Evolutionary conservation across 2,329 filamentous ascomycete genomes (phyloP).

Genomic region (Talaromyces piceae): DNA sequence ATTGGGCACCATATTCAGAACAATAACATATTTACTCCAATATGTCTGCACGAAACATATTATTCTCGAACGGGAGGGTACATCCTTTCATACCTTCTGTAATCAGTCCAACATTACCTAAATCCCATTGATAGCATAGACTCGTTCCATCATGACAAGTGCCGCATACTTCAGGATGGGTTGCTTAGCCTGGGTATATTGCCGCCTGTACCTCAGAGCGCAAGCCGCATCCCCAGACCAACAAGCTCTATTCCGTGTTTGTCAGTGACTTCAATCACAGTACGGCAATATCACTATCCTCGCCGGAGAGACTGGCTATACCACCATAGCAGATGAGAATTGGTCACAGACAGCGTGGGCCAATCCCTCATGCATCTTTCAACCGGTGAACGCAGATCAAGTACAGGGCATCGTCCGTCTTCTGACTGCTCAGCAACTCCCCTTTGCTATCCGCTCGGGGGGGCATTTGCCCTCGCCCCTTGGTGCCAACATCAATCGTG

Average conservation of each 20-base stretch:
- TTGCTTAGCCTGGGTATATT: not conserved
- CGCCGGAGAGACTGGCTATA: not conserved
- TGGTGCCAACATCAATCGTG: slow-evolving; percentile 34
- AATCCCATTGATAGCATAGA: too few species aligned
- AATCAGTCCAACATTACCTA: too few species aligned
- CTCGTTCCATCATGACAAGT: too few species aligned
- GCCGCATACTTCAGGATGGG: not conserved
- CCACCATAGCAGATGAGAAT: not conserved
- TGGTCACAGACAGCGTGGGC: not conserved
- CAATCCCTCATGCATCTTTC: not conserved
- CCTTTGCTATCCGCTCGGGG: slow-evolving; percentile 35
- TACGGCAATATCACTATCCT: not conserved
- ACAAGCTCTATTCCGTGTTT: too few species aligned
- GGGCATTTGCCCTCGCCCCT: slow-evolving; percentile 37
- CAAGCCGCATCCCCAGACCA: not conserved
- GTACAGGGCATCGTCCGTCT: not conserved
- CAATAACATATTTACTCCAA: too few species aligned
- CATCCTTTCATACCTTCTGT: too few species aligned
- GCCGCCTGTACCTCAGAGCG: not conserved
- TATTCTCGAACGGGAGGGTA: too few species aligned
- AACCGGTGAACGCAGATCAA: not conserved
- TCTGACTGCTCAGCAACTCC: not conserved
- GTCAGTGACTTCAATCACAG: not conserved
- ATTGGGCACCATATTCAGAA: too few species aligned
- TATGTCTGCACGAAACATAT: too few species aligned